These are phyloP conservation scores for Dictyostelium discoideum DNA, from an alignment of 78 protist genomes.

Conservation along the genomic window dicty_2.7 NC_007089.4:5232501-5233000, in stretches of 20 bases:
- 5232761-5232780: neutral
- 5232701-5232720: neutral
- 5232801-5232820: neutral
- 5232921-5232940: neutral
- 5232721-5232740: neutral
- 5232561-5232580: neutral
- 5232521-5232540: neutral
- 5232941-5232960: neutral
- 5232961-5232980: neutral
- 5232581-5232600: neutral
- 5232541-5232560: neutral
- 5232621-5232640: neutral
- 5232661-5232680: too few species aligned
- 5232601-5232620: neutral
- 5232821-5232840: neutral
- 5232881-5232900: neutral
- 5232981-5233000: neutral
- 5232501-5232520: neutral
- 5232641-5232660: neutral
- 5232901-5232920: neutral
- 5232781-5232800: neutral
- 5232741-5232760: neutral
- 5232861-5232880: neutral
- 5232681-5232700: neutral
- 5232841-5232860: neutral